phyloP scores from a whole-genome alignment of 352 stramenopile genomes.

The Aphanomyces cochlioides region DNA sequence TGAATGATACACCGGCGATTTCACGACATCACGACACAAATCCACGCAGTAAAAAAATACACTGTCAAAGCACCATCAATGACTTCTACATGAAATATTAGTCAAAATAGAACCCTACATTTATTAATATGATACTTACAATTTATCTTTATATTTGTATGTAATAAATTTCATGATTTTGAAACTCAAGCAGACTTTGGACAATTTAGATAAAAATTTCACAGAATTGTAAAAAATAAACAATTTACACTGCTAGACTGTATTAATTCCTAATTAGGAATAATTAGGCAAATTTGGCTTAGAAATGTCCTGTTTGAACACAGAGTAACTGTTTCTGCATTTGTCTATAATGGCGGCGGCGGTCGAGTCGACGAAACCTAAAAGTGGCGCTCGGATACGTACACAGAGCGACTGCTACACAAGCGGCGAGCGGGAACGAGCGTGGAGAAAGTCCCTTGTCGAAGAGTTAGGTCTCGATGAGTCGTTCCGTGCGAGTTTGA shows the following conservation, averaged over 20 bases:
- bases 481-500: slow-evolving; percentile 12
- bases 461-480: slow-evolving; percentile 27
- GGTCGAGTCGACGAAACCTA: neutral
- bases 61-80: too few relatives aligned
- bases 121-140: neutral
- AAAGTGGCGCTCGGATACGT: neutral
- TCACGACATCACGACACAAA: too few relatives aligned
- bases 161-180: slow-evolving; percentile 1
- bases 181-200: neutral
- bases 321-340: neutral
- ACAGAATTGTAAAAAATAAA: neutral
- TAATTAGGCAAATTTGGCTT: neutral
- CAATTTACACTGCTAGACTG: neutral
- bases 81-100: too few relatives aligned
- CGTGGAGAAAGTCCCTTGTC: slow-evolving; percentile 25
- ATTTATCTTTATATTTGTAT: neutral
- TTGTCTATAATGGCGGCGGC: neutral
- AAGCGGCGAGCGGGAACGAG: slow-evolving; percentile 25
- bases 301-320: neutral
- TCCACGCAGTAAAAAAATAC: too few relatives aligned
- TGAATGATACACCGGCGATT: too few relatives aligned
- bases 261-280: neutral
- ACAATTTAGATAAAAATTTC: slow-evolving; percentile 3
- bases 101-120: neutral
- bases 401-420: slow-evolving; percentile 32